Evolutionary conservation across 768 basidiomycete genomes (phyloP), one percentile per base, ranked within the genome.

Genomic region (Leccinum variicolor): DNA sequence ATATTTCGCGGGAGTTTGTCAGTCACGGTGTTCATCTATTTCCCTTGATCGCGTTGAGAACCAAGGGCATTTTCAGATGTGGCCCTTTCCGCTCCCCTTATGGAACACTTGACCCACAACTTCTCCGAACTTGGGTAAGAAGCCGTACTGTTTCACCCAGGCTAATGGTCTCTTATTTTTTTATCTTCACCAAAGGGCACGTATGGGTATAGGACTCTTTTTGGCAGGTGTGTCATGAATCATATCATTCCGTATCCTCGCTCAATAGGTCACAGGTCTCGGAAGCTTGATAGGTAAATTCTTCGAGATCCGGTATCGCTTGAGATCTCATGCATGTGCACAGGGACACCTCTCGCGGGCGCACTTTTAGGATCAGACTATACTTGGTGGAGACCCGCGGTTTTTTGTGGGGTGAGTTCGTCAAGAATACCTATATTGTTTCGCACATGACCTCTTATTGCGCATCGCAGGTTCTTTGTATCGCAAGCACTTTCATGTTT

Each of bases 311-410:
- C 11, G 29, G n/a, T 34, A 25, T 47, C 29, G 17, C 9, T 69
- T 43, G 65, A 66, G 10, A 55, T 72, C 25, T 64, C 68, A 19
- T 64, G 66, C 23, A 45, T 54, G 23, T 21, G 19, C 51, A 34
- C 59, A 78, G 84, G 84, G 14, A 78, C 81, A 0, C 84, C 85
- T 9, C 76, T 84, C 21, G 77, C 78, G 46, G 85, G 85, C 1
- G 79, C 79, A 6, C 70, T 86, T n/a, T 71, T 86, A 3, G 76
- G 81, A 2, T 58, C 74, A n/a, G 64, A 73, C 7, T 84, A 79
- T 56, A 57, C 69, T 2, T 86, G 85, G 85, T 84, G 81, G 81
- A 73, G 75, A 48, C 81, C 84, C 4, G 77, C 78, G 8, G 57
- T 83, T 19, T 82, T 84, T 60, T 73, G 79, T 39, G 84, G 82